Evolutionary conservation across 768 basidiomycete species (phyloP).

Genomic region (Russula sp.): DNA sequence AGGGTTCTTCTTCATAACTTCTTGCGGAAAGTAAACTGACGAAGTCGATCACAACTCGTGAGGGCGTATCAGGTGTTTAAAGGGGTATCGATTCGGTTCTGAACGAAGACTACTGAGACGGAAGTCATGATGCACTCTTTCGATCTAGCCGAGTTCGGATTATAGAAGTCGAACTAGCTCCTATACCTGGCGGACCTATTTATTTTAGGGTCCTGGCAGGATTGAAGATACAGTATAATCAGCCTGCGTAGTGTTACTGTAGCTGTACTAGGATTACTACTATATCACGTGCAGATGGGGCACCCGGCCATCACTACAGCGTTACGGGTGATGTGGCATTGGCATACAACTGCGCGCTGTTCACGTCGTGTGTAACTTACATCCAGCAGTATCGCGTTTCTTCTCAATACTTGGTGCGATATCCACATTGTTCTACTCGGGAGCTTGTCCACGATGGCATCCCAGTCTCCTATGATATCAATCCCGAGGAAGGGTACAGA

Average conservation of each 20-base stretch:
- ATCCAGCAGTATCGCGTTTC: neutral
- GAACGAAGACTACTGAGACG: neutral
- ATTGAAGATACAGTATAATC: too few relatives aligned
- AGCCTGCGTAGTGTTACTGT: too few relatives aligned
- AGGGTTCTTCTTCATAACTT: neutral
- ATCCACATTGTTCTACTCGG: neutral
- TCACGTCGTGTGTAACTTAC: neutral
- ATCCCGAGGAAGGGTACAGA: constrained; percentile 94
- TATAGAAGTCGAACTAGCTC: neutral
- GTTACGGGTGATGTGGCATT: neutral
- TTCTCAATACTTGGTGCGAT: neutral
- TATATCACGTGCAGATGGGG: too few relatives aligned
- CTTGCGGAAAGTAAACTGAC: neutral
- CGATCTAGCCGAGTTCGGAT: neutral
- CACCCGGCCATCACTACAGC: too few relatives aligned
- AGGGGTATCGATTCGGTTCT: neutral
- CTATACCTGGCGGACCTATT: neutral
- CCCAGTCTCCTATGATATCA: constrained; percentile 83
- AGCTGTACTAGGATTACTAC: too few relatives aligned
- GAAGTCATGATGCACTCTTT: neutral
- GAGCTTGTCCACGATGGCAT: constrained; percentile 44
- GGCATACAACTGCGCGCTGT: neutral
- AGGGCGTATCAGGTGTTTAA: too few relatives aligned
- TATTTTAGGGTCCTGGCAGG: too few relatives aligned
- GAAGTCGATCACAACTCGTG: neutral